A percentile compares a stretch with the other conserved stretches of the same genome.
Evolutionary conservation across 345 rosid species (phyloP).

Genomic region (Raphanus raphanistrum): DNA sequence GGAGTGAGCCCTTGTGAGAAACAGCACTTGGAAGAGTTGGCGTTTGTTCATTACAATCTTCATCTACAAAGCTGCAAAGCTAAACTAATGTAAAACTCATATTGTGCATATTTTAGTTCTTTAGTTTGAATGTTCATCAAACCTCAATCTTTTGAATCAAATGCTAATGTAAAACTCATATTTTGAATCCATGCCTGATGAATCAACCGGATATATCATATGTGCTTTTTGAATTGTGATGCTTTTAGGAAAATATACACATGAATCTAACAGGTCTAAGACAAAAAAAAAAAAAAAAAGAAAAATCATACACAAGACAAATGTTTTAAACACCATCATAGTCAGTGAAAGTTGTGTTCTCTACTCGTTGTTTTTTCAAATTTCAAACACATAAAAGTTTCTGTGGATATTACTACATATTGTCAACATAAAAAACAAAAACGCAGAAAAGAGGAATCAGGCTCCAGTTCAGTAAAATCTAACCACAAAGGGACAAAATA

Average conservation of each 20-base stretch:
- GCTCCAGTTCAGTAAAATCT: slow-evolving; percentile 37
- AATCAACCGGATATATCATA: neutral
- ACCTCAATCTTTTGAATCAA: neutral
- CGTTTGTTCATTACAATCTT: slow-evolving; percentile 51
- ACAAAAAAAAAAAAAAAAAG: slow-evolving; percentile 3
- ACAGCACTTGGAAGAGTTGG: slow-evolving; percentile 33
- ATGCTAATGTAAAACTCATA: neutral
- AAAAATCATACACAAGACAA: slow-evolving; percentile 14
- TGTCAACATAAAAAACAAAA: slow-evolving; percentile 16
- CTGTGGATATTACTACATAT: neutral
- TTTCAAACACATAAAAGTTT: slow-evolving; percentile 1
- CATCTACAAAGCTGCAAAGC: slow-evolving; percentile 41
- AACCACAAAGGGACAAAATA: slow-evolving; percentile 37
- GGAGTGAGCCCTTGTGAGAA: slow-evolving; percentile 34
- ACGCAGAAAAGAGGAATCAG: slow-evolving; percentile 37
- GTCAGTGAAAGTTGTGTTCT: slow-evolving; percentile 28
- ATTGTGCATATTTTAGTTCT: slow-evolving; percentile 10
- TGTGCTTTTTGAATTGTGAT: neutral
- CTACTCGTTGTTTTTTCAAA: slow-evolving; percentile 25
- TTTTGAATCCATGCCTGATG: neutral
- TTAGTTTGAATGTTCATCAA: slow-evolving; percentile 10
- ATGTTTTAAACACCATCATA: slow-evolving; percentile 28
- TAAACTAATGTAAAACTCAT: neutral
- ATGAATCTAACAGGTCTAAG: slow-evolving; percentile 24
- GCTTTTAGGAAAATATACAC: slow-evolving; percentile 8